A percentile compares a stretch with the other conserved stretches of the same genome.
Evolutionary conservation across 257 asterid genomes (phyloP).

Genomic region (Gentiana macrophylla): DNA sequence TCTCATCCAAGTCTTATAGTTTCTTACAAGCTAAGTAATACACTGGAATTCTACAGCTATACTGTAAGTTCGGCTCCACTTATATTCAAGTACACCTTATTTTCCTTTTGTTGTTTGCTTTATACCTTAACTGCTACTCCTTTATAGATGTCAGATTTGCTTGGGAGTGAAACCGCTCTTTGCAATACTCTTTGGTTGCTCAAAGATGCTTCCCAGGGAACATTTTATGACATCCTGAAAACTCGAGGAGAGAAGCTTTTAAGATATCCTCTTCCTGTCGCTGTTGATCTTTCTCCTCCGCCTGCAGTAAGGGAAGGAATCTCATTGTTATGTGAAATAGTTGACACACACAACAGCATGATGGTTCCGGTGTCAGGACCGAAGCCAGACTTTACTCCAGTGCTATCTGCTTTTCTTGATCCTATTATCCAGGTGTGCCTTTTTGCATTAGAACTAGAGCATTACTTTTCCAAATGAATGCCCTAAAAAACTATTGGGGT

Average conservation of each 20-base stretch:
- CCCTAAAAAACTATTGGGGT: too few relatives aligned
- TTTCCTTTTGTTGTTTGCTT: constrained; percentile 8
- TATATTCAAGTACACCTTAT: constrained; percentile 5
- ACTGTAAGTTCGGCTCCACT: constrained; percentile 49
- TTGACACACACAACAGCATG: constrained; percentile 76
- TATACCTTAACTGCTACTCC: constrained; percentile 12
- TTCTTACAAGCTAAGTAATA: constrained; percentile 79
- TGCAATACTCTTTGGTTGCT: constrained; percentile 85
- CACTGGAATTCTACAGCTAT: constrained; percentile 93
- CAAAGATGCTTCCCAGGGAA: constrained; percentile 90
- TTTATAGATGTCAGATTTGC: constrained; percentile 75
- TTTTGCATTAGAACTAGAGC: neutral
- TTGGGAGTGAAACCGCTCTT: constrained; percentile 88
- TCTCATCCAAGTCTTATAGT: constrained; percentile 87
- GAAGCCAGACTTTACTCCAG: constrained; percentile 74
- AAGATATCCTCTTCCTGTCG: constrained; percentile 86
- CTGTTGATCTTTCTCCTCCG: constrained; percentile 95
- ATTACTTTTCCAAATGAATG: too few relatives aligned
- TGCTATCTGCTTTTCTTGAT: constrained; percentile 86
- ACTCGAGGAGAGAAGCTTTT: constrained; percentile 91
- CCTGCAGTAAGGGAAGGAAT: constrained; percentile 87
- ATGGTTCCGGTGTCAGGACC: constrained; percentile 74
- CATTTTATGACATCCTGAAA: constrained; percentile 78
- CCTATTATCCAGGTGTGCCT: constrained; percentile 81
- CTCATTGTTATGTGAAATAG: constrained; percentile 77